phyloP scores from a whole-genome alignment of 805 yeast species.

The Candida xyloterini region DNA sequence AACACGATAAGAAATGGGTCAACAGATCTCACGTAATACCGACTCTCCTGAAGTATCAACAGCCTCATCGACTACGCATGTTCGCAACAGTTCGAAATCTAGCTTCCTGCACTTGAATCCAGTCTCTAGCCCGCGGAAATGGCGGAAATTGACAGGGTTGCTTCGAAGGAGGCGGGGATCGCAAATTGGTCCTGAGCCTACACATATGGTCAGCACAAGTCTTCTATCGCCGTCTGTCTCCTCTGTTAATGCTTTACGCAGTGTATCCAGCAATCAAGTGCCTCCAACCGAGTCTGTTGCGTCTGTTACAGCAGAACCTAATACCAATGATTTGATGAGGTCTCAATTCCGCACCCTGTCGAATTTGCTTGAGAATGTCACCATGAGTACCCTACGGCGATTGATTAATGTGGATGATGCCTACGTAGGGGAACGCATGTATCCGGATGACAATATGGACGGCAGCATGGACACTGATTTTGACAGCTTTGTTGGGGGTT shows the following conservation, averaged over 20 bases:
- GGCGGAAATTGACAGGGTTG: slow-evolving; percentile 9
- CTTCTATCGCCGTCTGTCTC: slow-evolving; percentile 5
- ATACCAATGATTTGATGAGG: slow-evolving; percentile 14
- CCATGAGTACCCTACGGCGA: slow-evolving; percentile 26
- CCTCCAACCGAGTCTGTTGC: background rate
- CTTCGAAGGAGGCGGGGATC: slow-evolving; percentile 7
- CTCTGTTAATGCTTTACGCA: slow-evolving; percentile 2
- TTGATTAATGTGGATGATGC: slow-evolving; percentile 17
- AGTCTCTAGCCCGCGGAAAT: slow-evolving; percentile 1
- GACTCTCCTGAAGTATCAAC: background rate
- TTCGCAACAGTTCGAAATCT: background rate
- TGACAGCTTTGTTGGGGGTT: slow-evolving; percentile 39
- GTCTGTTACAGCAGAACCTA: slow-evolving; percentile 7
- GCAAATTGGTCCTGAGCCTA: background rate
- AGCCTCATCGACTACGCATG: background rate
- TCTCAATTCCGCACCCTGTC: slow-evolving; percentile 29
- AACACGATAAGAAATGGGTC: slow-evolving; percentile 14
- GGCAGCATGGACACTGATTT: slow-evolving; percentile 37
- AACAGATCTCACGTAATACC: slow-evolving; percentile 9
- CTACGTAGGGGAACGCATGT: slow-evolving; percentile 23
- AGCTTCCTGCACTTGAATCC: slow-evolving; percentile 1
- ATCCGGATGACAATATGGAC: slow-evolving; percentile 12
- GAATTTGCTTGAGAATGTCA: slow-evolving; percentile 26
- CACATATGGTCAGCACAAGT: slow-evolving; percentile 2
- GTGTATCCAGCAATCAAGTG: background rate